phyloP scores from a whole-genome alignment of 176 grass and related monocot species.

The Musa acuminata region DNA sequence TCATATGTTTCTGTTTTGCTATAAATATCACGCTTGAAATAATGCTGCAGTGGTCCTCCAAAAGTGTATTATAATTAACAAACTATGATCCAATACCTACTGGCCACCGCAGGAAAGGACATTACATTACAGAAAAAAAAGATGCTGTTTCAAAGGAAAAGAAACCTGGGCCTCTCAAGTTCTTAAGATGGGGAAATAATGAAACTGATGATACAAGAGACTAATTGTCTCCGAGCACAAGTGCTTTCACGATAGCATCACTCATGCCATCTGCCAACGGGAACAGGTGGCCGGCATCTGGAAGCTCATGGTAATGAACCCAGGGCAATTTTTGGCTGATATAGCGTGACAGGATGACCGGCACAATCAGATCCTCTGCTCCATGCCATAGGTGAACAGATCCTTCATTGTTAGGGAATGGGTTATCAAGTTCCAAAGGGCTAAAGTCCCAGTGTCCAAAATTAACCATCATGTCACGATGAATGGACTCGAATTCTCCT shows the following conservation, averaged over 20 bases:
- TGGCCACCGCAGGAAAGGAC: no score
- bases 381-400: slow-evolving; percentile 79
- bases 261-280: slow-evolving; percentile 45
- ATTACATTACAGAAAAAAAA: no score
- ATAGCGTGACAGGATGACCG: slow-evolving; percentile 45
- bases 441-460: slow-evolving; percentile 78
- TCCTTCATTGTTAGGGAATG: slow-evolving; percentile 57
- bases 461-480: slow-evolving; percentile 59
- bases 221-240: slow-evolving; percentile 35
- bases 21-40: no score
- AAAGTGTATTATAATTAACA: no score
- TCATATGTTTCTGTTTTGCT: no score
- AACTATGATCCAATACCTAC: no score
- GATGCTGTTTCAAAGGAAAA: no score
- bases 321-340: slow-evolving; percentile 56
- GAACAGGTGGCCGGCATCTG: slow-evolving; percentile 63
- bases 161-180: no score
- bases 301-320: slow-evolving; percentile 63
- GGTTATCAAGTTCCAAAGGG: slow-evolving; percentile 56
- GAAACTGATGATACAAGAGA: neutral
- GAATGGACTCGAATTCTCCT: slow-evolving; percentile 59
- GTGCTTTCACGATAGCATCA: slow-evolving; percentile 44
- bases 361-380: slow-evolving; percentile 51
- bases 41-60: no score
- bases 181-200: no score